Conservation (phyloP, 1,284 basidiomycete species). For the Lentinus polychrous region DNA sequence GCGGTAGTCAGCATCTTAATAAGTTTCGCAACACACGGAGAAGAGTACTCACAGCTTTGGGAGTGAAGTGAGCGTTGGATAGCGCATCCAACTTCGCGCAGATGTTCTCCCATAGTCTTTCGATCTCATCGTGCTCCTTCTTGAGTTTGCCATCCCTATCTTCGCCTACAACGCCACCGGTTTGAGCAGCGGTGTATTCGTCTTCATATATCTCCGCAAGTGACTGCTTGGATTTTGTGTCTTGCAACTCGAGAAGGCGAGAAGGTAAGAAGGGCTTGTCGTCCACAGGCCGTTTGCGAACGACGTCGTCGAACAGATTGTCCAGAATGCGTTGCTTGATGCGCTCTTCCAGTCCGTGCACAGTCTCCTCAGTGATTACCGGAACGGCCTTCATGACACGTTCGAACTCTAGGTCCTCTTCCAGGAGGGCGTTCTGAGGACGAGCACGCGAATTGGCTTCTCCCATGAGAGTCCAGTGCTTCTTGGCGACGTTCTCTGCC, state of each 20-base stretch:
- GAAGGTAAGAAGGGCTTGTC: constrained; percentile 90
- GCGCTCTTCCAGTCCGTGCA: constrained; percentile 79
- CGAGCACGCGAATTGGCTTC: constrained; percentile 81
- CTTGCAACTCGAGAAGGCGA: constrained; percentile 83
- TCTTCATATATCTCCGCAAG: constrained; percentile 97
- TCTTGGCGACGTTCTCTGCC: constrained; percentile 63
- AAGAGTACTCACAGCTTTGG: constrained; percentile 71
- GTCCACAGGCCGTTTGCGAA: constrained; percentile 71
- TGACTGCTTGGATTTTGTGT: constrained; percentile 81
- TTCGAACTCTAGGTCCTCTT: constrained; percentile 95
- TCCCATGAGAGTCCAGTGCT: constrained; percentile 89
- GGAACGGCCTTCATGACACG: constrained; percentile 83
- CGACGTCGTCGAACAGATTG: constrained; percentile 86
- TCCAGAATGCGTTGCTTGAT: constrained; percentile 92
- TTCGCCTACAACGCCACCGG: constrained; percentile 50
- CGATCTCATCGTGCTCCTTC: constrained; percentile 87
- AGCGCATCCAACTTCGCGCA: constrained; percentile 90
- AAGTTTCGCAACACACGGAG: constrained; percentile 1
- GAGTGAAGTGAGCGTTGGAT: constrained; percentile 92
- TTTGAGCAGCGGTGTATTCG: constrained; percentile 71
- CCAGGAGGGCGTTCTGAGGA: constrained; percentile 88
- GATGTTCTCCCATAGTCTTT: constrained; percentile 78
- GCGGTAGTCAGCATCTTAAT: background rate
- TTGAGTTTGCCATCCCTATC: constrained; percentile 85
- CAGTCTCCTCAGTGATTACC: constrained; percentile 84